phyloP scores from a whole-genome alignment of 75 land plant species.

The Cunninghamia lanceolata region DNA sequence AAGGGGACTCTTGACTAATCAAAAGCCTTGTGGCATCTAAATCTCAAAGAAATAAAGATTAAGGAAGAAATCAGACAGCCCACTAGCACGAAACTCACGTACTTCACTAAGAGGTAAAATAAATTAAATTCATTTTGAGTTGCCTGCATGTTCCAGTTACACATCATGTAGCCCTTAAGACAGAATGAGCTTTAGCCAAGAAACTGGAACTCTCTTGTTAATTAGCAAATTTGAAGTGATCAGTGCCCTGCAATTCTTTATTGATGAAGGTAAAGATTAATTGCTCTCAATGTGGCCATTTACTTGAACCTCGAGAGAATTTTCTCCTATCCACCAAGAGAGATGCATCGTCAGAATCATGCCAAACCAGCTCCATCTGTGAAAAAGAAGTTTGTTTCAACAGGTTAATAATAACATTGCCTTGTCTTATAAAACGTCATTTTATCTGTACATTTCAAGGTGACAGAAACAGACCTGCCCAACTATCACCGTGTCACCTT shows the following conservation, averaged over 20 bases:
- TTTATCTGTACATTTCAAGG: background rate
- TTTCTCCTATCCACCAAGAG: conserved; percentile 41
- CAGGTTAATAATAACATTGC: background rate
- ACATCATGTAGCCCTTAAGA: background rate
- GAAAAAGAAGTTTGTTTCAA: background rate
- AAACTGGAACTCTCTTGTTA: background rate
- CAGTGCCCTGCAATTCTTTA: background rate
- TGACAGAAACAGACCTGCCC: conserved; percentile 59
- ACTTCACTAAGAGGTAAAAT: background rate
- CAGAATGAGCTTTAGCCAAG: background rate
- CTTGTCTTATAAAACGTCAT: background rate
- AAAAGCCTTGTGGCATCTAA: background rate
- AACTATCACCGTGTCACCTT: conserved; percentile 92
- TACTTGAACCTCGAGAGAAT: conserved; percentile 40
- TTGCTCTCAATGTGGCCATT: conserved; percentile 52
- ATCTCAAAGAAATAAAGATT: background rate
- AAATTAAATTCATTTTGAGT: background rate
- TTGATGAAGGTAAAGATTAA: background rate
- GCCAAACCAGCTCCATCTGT: conserved; percentile 91
- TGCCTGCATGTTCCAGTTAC: background rate
- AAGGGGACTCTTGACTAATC: background rate
- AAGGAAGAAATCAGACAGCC: background rate
- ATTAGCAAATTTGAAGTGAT: background rate
- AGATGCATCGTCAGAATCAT: conserved; percentile 41
- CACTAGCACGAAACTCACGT: background rate